Evolutionary conservation across 352 stramenopile species (phyloP).

Genomic region (Pythium phragmiticola): DNA sequence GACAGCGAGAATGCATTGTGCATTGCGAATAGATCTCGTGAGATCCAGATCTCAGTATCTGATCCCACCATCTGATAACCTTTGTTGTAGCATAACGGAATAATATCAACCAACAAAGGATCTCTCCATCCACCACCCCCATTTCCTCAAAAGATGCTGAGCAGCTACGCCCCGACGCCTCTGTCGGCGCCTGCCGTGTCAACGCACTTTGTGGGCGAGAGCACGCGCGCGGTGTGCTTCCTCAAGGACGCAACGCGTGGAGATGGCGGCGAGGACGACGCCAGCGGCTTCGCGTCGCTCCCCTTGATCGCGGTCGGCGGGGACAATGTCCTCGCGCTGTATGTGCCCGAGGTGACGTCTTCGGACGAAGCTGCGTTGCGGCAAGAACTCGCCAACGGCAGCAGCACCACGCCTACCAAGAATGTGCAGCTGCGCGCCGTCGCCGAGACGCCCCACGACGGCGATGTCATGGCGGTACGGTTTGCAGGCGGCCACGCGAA

Average conservation of each 20-base stretch:
- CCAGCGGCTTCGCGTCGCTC: conserved; percentile 30
- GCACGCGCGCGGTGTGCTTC: conserved; percentile 58
- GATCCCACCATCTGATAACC: conserved; percentile 4
- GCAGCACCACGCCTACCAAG: background rate
- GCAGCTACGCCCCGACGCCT: conserved; percentile 12
- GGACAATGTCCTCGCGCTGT: conserved; percentile 51
- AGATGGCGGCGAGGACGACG: conserved; percentile 3
- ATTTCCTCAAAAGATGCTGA: conserved; percentile 29
- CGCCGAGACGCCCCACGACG: conserved; percentile 42
- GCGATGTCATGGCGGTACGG: conserved; percentile 63
- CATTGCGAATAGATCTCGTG: conserved; percentile 11
- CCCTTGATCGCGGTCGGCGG: conserved; percentile 59
- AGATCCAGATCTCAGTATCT: background rate
- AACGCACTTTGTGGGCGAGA: conserved; percentile 68
- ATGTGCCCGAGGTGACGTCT: conserved; percentile 45
- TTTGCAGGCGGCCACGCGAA: conserved; percentile 53
- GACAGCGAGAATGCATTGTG: background rate
- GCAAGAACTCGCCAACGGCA: conserved; percentile 27
- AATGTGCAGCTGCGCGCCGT: conserved; percentile 46
- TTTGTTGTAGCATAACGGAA: background rate
- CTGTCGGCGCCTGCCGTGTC: conserved; percentile 25
- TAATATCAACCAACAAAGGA: conserved; percentile 9
- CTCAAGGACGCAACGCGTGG: conserved; percentile 49
- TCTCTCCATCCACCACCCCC: conserved; percentile 15
- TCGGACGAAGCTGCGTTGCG: conserved; percentile 45